Conservation (phyloP, 805 yeast species). For the Candida nonsorbophila region DNA sequence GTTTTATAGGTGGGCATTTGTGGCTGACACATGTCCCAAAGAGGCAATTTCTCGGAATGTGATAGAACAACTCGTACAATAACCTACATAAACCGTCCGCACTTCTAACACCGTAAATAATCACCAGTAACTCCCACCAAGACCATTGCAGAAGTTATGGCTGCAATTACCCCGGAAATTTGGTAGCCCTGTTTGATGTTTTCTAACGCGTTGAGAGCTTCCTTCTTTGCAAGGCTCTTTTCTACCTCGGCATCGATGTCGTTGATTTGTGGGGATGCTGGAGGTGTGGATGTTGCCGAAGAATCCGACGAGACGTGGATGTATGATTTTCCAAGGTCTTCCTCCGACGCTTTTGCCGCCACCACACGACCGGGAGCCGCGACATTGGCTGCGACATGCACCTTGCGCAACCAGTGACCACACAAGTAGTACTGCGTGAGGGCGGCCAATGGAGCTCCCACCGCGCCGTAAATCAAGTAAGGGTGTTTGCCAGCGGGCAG, state of each 20-base stretch:
- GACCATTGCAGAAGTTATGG: slow-evolving; percentile 44
- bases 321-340: slow-evolving; percentile 33
- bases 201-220: slow-evolving; percentile 16
- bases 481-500: slow-evolving; percentile 62
- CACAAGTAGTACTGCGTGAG: slow-evolving; percentile 6
- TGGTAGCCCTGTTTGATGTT: slow-evolving; percentile 31
- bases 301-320: slow-evolving; percentile 39
- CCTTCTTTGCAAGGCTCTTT: slow-evolving; percentile 26
- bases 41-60: too few relatives aligned
- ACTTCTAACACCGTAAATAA: slow-evolving; percentile 8
- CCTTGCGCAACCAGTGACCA: slow-evolving; percentile 1
- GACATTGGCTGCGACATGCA: background rate
- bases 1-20: too few relatives aligned
- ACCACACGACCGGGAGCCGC: slow-evolving; percentile 3
- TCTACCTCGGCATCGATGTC: slow-evolving; percentile 20
- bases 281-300: slow-evolving; percentile 20
- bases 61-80: too few relatives aligned
- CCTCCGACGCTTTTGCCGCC: slow-evolving; percentile 8
- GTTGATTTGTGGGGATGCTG: slow-evolving; percentile 17
- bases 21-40: too few relatives aligned
- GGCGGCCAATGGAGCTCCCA: slow-evolving; percentile 46
- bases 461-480: slow-evolving; percentile 60
- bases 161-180: slow-evolving; percentile 37
- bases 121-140: slow-evolving; percentile 59
- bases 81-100: too few relatives aligned